These are phyloP conservation scores for Phtheirospermum japonicum DNA, from an alignment of 257 asterid species.

Conservation along the genomic window DNA sequence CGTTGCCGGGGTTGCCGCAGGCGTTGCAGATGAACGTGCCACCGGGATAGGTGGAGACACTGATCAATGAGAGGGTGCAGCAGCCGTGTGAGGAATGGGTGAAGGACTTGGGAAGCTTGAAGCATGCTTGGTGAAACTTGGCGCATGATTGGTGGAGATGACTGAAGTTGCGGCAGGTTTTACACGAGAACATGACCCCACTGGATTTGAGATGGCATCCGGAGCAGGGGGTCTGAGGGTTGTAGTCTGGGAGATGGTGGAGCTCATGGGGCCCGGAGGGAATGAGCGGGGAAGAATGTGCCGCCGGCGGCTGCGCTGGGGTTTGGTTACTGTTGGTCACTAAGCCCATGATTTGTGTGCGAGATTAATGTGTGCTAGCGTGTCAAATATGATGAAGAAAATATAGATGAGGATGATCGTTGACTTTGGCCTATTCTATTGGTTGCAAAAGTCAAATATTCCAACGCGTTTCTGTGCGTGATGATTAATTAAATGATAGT, in stretches of 20 bases:
- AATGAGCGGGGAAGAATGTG: constrained; percentile 32
- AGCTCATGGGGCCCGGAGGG: constrained; percentile 55
- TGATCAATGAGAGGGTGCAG: constrained; percentile 50
- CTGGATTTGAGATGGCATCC: constrained; percentile 50
- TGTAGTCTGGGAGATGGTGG: constrained; percentile 30
- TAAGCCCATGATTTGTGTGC: constrained; percentile 37
- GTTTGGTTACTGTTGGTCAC: constrained; percentile 9
- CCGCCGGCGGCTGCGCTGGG: constrained; percentile 17
- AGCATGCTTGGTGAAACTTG: constrained; percentile 50
- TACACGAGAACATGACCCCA: constrained; percentile 51
- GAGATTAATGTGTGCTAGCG: not conserved
- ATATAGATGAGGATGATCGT: constrained; percentile 8
- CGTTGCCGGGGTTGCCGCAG: constrained; percentile 44
- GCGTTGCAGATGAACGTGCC: constrained; percentile 62
- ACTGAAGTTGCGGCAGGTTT: constrained; percentile 44
- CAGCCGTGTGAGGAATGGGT: constrained; percentile 56
- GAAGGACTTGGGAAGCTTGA: constrained; percentile 41
- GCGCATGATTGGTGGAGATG: constrained; percentile 53
- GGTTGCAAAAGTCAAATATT: constrained; percentile 22
- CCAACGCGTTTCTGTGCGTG: constrained; percentile 25
- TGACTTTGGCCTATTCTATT: constrained; percentile 21
- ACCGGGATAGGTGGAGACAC: constrained; percentile 40
- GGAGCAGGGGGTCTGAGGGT: constrained; percentile 39
- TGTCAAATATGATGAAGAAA: not conserved
- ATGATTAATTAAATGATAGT: not conserved